Evolutionary conservation across 1,284 basidiomycete species (phyloP).

Genomic region (Microbotryum violaceum): DNA sequence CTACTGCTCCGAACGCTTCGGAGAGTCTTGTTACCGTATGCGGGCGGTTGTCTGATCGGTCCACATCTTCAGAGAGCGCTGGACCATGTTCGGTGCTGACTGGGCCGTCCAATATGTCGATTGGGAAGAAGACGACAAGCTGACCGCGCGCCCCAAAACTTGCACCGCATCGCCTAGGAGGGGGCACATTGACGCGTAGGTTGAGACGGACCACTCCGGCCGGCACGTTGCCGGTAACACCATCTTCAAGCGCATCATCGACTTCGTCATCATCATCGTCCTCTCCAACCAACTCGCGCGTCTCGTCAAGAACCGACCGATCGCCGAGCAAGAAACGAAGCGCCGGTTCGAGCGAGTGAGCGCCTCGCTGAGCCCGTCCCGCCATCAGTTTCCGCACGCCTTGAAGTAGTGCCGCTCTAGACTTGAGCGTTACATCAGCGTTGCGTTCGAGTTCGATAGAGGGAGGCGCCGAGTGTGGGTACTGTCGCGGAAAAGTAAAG

Average conservation of each 20-base stretch:
- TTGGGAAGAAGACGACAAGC: slow-evolving; percentile 33
- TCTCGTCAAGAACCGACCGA: slow-evolving; percentile 32
- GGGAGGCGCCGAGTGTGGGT: slow-evolving; percentile 61
- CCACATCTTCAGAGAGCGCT: background rate
- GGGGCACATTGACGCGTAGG: slow-evolving; percentile 58
- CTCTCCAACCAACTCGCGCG: slow-evolving; percentile 41
- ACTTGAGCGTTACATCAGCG: slow-evolving; percentile 66
- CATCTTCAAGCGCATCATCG: slow-evolving; percentile 23
- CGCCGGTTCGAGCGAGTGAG: slow-evolving; percentile 74
- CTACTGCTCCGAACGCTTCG: slow-evolving; percentile 27
- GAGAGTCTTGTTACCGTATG: slow-evolving; percentile 9
- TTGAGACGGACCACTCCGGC: slow-evolving; percentile 47
- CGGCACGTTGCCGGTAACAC: slow-evolving; percentile 41
- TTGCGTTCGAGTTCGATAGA: slow-evolving; percentile 73
- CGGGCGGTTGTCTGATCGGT: background rate
- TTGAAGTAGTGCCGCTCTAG: slow-evolving; percentile 65
- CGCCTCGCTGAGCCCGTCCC: slow-evolving; percentile 44
- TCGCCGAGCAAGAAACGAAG: slow-evolving; percentile 67
- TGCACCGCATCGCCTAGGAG: slow-evolving; percentile 70
- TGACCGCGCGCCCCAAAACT: slow-evolving; percentile 77
- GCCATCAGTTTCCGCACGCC: slow-evolving; percentile 62
- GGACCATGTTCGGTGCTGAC: slow-evolving; percentile 13
- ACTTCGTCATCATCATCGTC: slow-evolving; percentile 35
- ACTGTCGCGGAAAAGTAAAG: slow-evolving; percentile 77
- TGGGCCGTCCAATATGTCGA: slow-evolving; percentile 15